Evolutionary conservation across 495 filamentous ascomycete species (phyloP).

Genomic region (Trichocladium antarcticum): DNA sequence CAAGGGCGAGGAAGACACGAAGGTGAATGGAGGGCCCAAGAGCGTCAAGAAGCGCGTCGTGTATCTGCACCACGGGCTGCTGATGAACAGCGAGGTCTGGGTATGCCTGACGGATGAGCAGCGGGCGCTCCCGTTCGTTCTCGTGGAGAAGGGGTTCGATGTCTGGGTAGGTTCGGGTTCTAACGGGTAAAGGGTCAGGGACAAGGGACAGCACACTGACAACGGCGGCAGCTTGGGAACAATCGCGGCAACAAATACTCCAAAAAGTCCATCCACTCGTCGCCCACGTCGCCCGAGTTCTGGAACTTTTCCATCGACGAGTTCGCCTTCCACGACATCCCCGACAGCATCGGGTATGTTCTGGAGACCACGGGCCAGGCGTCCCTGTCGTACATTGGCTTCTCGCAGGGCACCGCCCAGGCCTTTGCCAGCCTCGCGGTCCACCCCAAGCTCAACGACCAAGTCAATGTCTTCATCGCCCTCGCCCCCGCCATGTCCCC

Average conservation of each 20-base stretch:
- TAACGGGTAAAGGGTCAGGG: neutral
- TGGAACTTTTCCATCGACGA: conserved; percentile 98
- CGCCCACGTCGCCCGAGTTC: conserved; percentile 66
- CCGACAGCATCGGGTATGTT: conserved; percentile 85
- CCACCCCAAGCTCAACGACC: conserved; percentile 82
- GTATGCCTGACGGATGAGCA: conserved; percentile 81
- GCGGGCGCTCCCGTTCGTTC: conserved; percentile 72
- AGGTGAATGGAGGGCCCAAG: conserved; percentile 60
- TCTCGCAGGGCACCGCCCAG: conserved; percentile 93
- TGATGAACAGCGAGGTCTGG: conserved; percentile 99
- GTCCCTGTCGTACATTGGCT: conserved; percentile 92
- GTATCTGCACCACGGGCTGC: conserved; percentile 88
- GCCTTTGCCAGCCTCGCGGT: conserved; percentile 93
- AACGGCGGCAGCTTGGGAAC: conserved; percentile 59
- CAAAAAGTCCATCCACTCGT: conserved; percentile 70
- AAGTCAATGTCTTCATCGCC: conserved; percentile 95
- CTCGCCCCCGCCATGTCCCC: conserved; percentile 95
- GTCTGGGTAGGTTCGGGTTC: conserved; percentile 60
- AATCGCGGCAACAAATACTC: conserved; percentile 98
- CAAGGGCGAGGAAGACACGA: conserved; percentile 62
- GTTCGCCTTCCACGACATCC: conserved; percentile 96
- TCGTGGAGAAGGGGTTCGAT: conserved; percentile 90
- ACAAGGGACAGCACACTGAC: neutral
- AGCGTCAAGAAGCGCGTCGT: conserved; percentile 74
- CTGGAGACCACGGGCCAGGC: conserved; percentile 68